phyloP scores from a whole-genome alignment of 768 basidiomycete genomes.

The Suillus variegatus region DNA sequence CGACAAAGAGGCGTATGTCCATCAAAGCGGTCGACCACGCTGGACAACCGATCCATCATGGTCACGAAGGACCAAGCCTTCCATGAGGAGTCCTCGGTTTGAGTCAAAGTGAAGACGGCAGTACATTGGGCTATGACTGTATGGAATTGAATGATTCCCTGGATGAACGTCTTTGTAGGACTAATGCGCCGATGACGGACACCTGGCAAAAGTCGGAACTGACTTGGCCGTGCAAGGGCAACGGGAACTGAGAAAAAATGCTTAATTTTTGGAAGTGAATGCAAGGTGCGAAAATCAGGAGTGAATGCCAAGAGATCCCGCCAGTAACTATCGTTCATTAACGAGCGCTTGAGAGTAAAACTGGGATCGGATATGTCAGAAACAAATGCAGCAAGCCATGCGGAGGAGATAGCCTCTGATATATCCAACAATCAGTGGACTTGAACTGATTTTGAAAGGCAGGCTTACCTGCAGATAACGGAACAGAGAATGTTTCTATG shows the following conservation, averaged over 20 bases:
- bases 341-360: conserved; percentile 1
- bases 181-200: background rate
- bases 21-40: too few relatives aligned
- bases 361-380: background rate
- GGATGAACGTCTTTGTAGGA: too few relatives aligned
- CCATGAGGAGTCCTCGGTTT: too few relatives aligned
- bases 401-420: background rate
- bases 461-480: background rate
- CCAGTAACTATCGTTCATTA: conserved; percentile 9
- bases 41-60: too few relatives aligned
- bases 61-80: too few relatives aligned
- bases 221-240: background rate
- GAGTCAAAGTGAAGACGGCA: too few relatives aligned
- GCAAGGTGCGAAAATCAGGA: conserved; percentile 9
- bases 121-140: too few relatives aligned
- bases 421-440: background rate
- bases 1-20: too few relatives aligned
- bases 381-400: conserved; percentile 6
- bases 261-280: conserved; percentile 3
- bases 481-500: background rate
- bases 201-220: conserved; percentile 4
- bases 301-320: conserved; percentile 10
- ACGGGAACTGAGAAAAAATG: conserved; percentile 5
- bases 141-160: too few relatives aligned
- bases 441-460: background rate